Evolutionary conservation across 169 alveolate genomes (phyloP).

Genomic region (Plasmodium adleri): DNA sequence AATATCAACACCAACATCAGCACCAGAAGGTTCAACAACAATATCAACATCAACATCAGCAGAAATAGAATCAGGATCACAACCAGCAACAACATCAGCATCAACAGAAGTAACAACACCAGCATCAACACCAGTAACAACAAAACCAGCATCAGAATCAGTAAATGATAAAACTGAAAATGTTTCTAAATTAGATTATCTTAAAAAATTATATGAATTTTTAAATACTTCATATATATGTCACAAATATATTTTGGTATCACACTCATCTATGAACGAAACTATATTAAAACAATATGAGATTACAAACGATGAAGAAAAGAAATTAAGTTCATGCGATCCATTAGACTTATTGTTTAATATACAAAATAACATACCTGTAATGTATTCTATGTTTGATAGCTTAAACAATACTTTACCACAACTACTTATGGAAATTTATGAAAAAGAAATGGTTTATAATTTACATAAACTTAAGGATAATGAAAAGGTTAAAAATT

Average conservation of each 20-base stretch:
- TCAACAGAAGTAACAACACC: background rate
- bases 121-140: background rate
- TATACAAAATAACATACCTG: slow-evolving; percentile 37
- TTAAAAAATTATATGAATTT: slow-evolving; percentile 30
- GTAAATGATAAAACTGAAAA: background rate
- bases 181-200: slow-evolving; percentile 29
- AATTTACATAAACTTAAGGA: slow-evolving; percentile 14
- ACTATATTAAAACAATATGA: slow-evolving; percentile 1
- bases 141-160: background rate
- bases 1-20: background rate
- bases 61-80: background rate
- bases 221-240: slow-evolving; percentile 28
- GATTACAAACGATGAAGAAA: background rate
- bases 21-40: background rate
- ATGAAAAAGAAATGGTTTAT: slow-evolving; percentile 40
- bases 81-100: slow-evolving; percentile 4
- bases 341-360: slow-evolving; percentile 26
- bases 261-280: slow-evolving; percentile 17
- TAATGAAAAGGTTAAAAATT: background rate
- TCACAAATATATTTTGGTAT: slow-evolving; percentile 27
- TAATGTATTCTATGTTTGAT: slow-evolving; percentile 55
- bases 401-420: background rate
- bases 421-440: slow-evolving; percentile 9
- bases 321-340: background rate
- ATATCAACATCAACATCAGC: background rate